Percentiles rank a stretch among this genome's conserved stretches.
These are phyloP conservation scores for Moelleriella libera DNA, from an alignment of 2,329 filamentous ascomycete genomes.

Conservation along the genomic window DNA sequence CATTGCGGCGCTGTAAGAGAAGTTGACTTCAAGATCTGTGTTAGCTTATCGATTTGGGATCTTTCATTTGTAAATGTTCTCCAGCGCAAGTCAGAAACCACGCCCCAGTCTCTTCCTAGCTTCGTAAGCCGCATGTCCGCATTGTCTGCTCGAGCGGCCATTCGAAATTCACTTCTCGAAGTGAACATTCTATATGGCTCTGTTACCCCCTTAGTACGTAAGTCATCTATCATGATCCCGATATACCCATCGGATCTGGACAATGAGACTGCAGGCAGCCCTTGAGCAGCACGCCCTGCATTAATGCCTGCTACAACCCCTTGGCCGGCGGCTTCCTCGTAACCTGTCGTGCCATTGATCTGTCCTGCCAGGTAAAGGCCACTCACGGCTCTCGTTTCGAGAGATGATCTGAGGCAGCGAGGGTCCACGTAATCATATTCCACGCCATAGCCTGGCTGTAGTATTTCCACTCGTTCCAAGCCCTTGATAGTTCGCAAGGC, in stretches of 20 bases:
- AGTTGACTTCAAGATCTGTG: conserved; percentile 41
- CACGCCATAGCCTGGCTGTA: conserved; percentile 90
- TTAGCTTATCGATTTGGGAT: conserved; percentile 53
- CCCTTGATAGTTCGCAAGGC: conserved; percentile 80
- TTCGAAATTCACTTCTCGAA: conserved; percentile 84
- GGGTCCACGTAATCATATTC: conserved; percentile 99
- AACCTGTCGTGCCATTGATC: conserved; percentile 96
- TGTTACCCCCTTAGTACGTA: conserved; percentile 90
- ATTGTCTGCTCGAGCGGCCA: conserved; percentile 86
- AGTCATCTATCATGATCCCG: conserved; percentile 96
- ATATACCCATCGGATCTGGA: conserved; percentile 86
- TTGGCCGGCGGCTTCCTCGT: conserved; percentile 93
- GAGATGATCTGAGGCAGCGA: conserved; percentile 68
- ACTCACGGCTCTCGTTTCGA: conserved; percentile 84
- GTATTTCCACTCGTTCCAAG: conserved; percentile 78
- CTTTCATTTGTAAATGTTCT: conserved; percentile 48
- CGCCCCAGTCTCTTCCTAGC: conserved; percentile 61
- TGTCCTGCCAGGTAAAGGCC: conserved; percentile 90
- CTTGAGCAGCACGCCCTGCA: conserved; percentile 65
- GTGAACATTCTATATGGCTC: conserved; percentile 99
- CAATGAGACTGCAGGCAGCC: conserved; percentile 51
- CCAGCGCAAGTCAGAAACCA: conserved; percentile 74
- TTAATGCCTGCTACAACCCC: conserved; percentile 89
- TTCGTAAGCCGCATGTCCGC: conserved; percentile 76
- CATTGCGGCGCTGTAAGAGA: conserved; percentile 49